Percentiles rank a stretch among this genome's conserved stretches.
Conservation (phyloP, 108 stramenopile genomes). For the Fragilaria crotonensis region DNA sequence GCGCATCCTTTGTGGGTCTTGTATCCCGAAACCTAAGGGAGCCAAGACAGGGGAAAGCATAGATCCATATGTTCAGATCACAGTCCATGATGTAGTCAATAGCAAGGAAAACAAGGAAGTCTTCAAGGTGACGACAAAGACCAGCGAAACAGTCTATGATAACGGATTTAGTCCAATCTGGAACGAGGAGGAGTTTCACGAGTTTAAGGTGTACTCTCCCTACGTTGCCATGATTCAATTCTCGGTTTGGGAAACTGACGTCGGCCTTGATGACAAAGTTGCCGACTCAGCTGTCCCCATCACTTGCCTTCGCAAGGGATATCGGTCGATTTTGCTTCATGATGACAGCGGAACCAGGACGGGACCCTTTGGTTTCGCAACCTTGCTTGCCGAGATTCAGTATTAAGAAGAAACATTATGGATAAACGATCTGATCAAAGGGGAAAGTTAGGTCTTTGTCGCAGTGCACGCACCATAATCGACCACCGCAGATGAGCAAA, state of each 20-base stretch:
- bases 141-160: slow-evolving; percentile 39
- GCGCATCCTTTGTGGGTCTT: slow-evolving; percentile 49
- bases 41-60: slow-evolving; percentile 60
- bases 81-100: slow-evolving; percentile 50
- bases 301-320: slow-evolving; percentile 45
- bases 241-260: slow-evolving; percentile 52
- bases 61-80: slow-evolving; percentile 69
- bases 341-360: slow-evolving; percentile 38
- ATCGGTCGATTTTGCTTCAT: slow-evolving; percentile 34
- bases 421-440: no score
- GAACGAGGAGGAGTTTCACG: slow-evolving; percentile 26
- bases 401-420: no score
- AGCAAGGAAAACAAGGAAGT: slow-evolving; percentile 25
- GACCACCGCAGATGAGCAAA: no score
- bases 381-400: slow-evolving; percentile 33
- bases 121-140: background rate
- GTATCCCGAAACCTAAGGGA: slow-evolving; percentile 77
- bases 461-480: no score
- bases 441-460: no score
- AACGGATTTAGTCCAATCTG: slow-evolving; percentile 76
- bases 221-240: slow-evolving; percentile 74
- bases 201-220: slow-evolving; percentile 38
- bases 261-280: slow-evolving; percentile 49
- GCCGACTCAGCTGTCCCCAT: slow-evolving; percentile 47
- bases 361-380: slow-evolving; percentile 46